These are phyloP conservation scores for Pseudofabraea citricarpa DNA, from an alignment of 2,329 filamentous ascomycete genomes.

Conservation along the genomic window DNA sequence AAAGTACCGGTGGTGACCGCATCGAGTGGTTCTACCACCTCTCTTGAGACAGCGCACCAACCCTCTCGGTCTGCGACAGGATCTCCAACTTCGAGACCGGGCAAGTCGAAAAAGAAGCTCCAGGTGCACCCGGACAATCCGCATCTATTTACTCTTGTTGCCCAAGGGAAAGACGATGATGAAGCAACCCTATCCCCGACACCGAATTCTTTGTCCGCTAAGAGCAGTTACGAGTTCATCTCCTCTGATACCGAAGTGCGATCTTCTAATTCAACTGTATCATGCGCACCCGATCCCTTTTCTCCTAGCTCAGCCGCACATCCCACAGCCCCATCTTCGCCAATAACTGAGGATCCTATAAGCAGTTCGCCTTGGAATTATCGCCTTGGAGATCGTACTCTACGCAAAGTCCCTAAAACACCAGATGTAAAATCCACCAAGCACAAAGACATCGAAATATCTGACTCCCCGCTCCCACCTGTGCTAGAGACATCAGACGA, in stretches of 20 bases:
- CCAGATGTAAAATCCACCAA: slow-evolving; percentile 23
- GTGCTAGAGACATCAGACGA: slow-evolving; percentile 20
- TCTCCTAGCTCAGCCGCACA: slow-evolving; percentile 12
- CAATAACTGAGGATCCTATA: slow-evolving; percentile 26
- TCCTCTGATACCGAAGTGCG: background rate
- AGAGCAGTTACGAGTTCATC: background rate
- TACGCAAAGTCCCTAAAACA: slow-evolving; percentile 29
- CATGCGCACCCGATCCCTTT: slow-evolving; percentile 19
- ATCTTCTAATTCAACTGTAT: slow-evolving; percentile 6
- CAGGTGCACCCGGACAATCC: slow-evolving; percentile 25
- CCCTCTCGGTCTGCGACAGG: slow-evolving; percentile 20
- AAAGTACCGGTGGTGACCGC: slow-evolving; percentile 11
- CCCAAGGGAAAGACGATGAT: slow-evolving; percentile 11
- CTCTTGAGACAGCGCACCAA: slow-evolving; percentile 16
- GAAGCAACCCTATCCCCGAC: slow-evolving; percentile 1
- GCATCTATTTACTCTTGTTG: slow-evolving; percentile 22
- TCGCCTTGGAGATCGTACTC: slow-evolving; percentile 25
- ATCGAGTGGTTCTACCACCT: slow-evolving; percentile 17
- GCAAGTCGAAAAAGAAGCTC: slow-evolving; percentile 26
- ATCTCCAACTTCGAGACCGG: slow-evolving; percentile 17
- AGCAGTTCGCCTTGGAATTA: slow-evolving; percentile 27
- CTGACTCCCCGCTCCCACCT: slow-evolving; percentile 18
- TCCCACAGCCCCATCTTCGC: slow-evolving; percentile 19
- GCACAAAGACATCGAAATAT: slow-evolving; percentile 15
- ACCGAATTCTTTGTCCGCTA: background rate